Evolutionary conservation across 192 early-diverging fungal genomes (phyloP), one percentile per base, ranked within the genome.

Genomic region (Dissophora globulifera): DNA sequence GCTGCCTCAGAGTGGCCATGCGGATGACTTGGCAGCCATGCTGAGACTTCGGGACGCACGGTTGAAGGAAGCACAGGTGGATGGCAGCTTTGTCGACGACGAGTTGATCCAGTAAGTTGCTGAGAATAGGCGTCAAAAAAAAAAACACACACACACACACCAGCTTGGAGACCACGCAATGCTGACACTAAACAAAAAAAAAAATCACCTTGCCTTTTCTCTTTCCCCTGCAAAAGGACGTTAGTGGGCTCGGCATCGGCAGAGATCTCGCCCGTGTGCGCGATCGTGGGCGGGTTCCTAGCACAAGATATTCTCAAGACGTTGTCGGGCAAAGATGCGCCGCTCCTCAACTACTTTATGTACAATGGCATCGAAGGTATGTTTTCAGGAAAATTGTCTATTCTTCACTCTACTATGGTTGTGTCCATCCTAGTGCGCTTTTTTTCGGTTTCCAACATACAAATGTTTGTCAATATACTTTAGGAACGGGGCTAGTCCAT

Each of bases 301-400:
- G 90, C 93, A 0, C 95, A 97, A 59, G 95, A 98, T 32, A 87
- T 96, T 13, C 81, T 98, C n/a, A 95, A 94, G 70, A 89, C 91
- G 15, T 53, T 97, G 7, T 89, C 93, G 4, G 83, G 78, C 30
- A 95, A 94, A 60, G 96, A 95, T 48, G 76, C 86, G 33, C 95
- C 96, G 13, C 70, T 95, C 10, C 79, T 90, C 55, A 98, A 98
- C 74, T 92, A 91, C 81, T 94, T 93, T 61, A 52, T 84, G 25
- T 91, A 86, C 59, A 84, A 91, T 55, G 92, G 87, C n/a, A 25
- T 83, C 23, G 82, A 82, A 49, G 84, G 87, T 84, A 84, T 76
- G 38, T 13, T 7, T 40, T 13, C 38, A n/a, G n/a, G n/a, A n/a
- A n/a, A n/a, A n/a, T n/a, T n/a, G n/a, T n/a, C n/a, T n/a, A n/a